Percentiles rank a stretch among this genome's conserved stretches.
phyloP scores from a whole-genome alignment of 2,329 filamentous ascomycete species.

The Alternaria novae-zelandiae region DNA sequence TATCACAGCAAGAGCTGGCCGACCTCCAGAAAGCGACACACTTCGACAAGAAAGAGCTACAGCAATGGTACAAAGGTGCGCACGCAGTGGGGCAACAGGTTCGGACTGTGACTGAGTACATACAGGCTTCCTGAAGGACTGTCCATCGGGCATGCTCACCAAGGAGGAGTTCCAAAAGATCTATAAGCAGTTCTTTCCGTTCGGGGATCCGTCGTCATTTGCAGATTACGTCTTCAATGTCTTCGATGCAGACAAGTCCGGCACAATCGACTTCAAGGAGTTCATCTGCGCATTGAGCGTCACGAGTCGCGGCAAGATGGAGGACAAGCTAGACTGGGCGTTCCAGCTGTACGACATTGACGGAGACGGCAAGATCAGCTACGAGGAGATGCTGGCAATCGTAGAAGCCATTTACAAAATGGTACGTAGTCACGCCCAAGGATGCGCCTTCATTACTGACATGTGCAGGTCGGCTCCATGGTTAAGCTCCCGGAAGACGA shows the following conservation, averaged over 20 bases:
- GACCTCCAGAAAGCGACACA: constrained; percentile 97
- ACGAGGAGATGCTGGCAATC: constrained; percentile 98
- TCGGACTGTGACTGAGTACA: constrained; percentile 23
- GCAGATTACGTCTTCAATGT: constrained; percentile 99
- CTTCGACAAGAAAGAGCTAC: constrained; percentile 99
- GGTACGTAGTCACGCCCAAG: constrained; percentile 60
- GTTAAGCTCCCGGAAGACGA: constrained; percentile 98
- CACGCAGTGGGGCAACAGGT: constrained; percentile 5
- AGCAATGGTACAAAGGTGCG: constrained; percentile 99
- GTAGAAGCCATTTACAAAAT: constrained; percentile 99
- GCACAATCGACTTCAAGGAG: constrained; percentile 98
- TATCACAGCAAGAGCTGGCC: constrained; percentile 92
- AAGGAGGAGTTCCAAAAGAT: constrained; percentile 99
- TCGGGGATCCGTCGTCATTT: constrained; percentile 95
- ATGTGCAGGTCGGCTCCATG: constrained; percentile 88
- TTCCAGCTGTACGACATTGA: constrained; percentile 99
- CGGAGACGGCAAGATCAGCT: constrained; percentile 97
- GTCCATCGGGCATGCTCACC: constrained; percentile 92
- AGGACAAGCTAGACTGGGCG: constrained; percentile 99
- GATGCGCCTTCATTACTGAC: constrained; percentile 19
- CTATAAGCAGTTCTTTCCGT: constrained; percentile 99
- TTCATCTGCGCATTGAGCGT: constrained; percentile 98
- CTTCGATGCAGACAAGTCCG: constrained; percentile 96
- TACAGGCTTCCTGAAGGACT: constrained; percentile 95
- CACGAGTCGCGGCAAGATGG: constrained; percentile 96